phyloP scores from a whole-genome alignment of 202 grass and related monocot species.

The Zizania palustris region DNA sequence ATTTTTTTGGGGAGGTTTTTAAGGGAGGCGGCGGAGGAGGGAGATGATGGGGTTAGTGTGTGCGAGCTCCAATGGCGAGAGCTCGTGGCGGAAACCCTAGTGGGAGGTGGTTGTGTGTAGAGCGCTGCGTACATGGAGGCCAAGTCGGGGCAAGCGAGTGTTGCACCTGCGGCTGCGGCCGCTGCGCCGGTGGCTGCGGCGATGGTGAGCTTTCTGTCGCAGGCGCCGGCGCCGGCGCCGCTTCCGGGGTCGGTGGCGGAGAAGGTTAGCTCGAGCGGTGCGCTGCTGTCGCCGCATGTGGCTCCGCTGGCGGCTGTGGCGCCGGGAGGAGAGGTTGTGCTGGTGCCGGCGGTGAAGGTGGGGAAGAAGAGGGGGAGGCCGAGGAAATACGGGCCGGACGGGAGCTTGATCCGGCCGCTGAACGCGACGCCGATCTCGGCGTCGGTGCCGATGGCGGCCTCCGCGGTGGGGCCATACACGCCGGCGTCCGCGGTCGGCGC shows the following conservation, averaged over 20 bases:
- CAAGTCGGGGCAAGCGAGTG: conserved; percentile 51
- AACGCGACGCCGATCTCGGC: conserved; percentile 95
- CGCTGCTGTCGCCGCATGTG: conserved; percentile 27
- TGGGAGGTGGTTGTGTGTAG: conserved; percentile 3
- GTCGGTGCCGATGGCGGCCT: conserved; percentile 57
- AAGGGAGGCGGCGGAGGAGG: conserved; percentile 2
- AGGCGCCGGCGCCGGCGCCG: no score
- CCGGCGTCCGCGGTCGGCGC: conserved; percentile 81
- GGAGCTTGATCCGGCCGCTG: conserved; percentile 81
- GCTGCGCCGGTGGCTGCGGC: neutral
- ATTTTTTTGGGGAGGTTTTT: conserved; percentile 17
- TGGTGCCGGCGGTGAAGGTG: conserved; percentile 39
- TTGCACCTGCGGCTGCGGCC: neutral
- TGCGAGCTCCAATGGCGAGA: conserved; percentile 54
- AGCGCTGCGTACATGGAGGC: conserved; percentile 61
- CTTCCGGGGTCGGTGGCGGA: conserved; percentile 19
- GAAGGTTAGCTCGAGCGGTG: conserved; percentile 40
- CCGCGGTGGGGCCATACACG: conserved; percentile 63
- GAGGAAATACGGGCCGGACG: conserved; percentile 90
- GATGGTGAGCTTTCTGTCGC: conserved; percentile 43
- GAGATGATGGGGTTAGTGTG: conserved; percentile 40
- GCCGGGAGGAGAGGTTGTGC: conserved; percentile 3
- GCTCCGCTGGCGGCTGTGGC: neutral
- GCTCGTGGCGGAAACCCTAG: conserved; percentile 48
- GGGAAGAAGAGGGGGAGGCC: conserved; percentile 92